A percentile compares a stretch with the other conserved stretches of the same genome.
phyloP scores from a whole-genome alignment of 805 yeast genomes.

The Naumovozyma dairenensis region DNA sequence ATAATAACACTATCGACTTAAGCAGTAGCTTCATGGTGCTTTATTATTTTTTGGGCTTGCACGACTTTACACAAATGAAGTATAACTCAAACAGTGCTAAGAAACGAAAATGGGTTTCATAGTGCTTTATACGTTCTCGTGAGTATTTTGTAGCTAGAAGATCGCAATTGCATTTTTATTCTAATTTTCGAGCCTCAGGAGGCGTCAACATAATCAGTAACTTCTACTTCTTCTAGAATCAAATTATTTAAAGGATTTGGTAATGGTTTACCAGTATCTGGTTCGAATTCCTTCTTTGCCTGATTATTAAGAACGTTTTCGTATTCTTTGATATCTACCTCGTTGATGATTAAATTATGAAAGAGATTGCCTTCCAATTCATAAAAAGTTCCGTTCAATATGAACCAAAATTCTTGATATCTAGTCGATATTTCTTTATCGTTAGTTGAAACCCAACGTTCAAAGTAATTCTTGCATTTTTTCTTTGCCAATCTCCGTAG shows the following conservation, averaged over 20 bases:
- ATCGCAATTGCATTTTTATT: too few species aligned
- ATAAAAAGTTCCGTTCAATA: conserved; percentile 9
- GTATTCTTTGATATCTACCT: conserved; percentile 5
- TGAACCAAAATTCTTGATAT: conserved; percentile 13
- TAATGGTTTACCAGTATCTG: conserved; percentile 4
- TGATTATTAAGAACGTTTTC: background rate
- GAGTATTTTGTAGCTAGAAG: too few species aligned
- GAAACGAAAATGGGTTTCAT: too few species aligned
- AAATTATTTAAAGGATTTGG: conserved; percentile 11
- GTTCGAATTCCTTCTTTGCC: conserved; percentile 10
- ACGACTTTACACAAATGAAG: too few species aligned
- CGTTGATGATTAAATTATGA: conserved; percentile 4
- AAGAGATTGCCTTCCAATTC: conserved; percentile 1
- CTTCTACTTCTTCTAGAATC: conserved; percentile 23
- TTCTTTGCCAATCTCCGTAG: conserved; percentile 4
- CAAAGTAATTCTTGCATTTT: conserved; percentile 8
- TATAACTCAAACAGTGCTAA: too few species aligned
- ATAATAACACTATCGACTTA: too few species aligned
- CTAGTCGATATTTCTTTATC: conserved; percentile 7
- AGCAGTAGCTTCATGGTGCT: too few species aligned
- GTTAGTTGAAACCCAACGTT: conserved; percentile 6
- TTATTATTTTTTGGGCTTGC: too few species aligned
- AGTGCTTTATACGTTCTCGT: too few species aligned
- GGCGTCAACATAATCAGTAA: conserved; percentile 9
- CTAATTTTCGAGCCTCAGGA: background rate